phyloP scores from a whole-genome alignment of 768 basidiomycete species.

The Gelatoporia subvermispora region DNA sequence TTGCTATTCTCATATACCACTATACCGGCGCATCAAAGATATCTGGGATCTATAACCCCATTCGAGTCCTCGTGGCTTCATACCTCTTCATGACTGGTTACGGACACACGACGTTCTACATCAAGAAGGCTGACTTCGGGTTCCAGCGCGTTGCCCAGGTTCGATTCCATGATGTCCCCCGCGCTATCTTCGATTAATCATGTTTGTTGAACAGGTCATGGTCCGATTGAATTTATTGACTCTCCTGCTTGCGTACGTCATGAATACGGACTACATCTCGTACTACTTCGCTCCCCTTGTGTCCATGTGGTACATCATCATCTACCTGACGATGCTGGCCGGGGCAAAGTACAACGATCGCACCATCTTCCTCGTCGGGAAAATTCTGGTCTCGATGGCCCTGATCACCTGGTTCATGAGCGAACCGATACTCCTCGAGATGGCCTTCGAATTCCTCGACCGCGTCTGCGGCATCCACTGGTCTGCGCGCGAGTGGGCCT shows the following conservation, averaged over 20 bases:
- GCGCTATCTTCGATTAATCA: background rate
- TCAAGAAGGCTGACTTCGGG: slow-evolving; percentile 86
- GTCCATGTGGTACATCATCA: slow-evolving; percentile 84
- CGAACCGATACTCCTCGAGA: slow-evolving; percentile 56
- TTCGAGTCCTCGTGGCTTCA: slow-evolving; percentile 82
- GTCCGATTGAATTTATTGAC: slow-evolving; percentile 83
- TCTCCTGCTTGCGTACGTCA: slow-evolving; percentile 76
- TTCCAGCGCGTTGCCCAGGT: slow-evolving; percentile 73
- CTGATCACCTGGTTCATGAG: slow-evolving; percentile 64
- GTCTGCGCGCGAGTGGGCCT: slow-evolving; percentile 84
- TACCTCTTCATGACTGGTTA: slow-evolving; percentile 95
- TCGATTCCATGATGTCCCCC: slow-evolving; percentile 13
- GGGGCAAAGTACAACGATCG: slow-evolving; percentile 73
- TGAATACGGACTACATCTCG: slow-evolving; percentile 88
- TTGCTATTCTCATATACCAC: slow-evolving; percentile 89
- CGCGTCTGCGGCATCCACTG: slow-evolving; percentile 72
- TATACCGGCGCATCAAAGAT: slow-evolving; percentile 87
- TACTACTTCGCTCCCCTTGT: slow-evolving; percentile 92
- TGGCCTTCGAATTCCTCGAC: slow-evolving; percentile 57
- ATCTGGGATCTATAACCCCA: slow-evolving; percentile 89
- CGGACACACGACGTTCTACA: slow-evolving; percentile 83
- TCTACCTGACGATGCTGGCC: slow-evolving; percentile 73
- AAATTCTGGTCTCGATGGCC: slow-evolving; percentile 62
- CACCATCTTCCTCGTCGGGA: slow-evolving; percentile 59
- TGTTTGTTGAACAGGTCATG: slow-evolving; percentile 44